Evolutionary conservation across 768 basidiomycete species (phyloP).

Genomic region (Tephrocybe sp.): DNA sequence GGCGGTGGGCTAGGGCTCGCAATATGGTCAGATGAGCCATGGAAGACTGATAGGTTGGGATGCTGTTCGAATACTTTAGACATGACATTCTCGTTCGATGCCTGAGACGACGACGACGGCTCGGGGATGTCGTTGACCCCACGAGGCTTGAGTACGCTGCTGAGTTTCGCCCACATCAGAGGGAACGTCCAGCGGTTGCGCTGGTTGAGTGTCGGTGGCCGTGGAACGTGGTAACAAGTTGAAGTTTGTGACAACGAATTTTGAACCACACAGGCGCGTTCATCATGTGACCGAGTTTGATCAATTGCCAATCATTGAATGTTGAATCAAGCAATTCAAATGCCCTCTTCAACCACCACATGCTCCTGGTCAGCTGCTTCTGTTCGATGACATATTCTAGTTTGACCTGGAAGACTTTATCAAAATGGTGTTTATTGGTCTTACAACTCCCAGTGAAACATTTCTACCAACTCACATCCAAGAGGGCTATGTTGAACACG

Average conservation of each 20-base stretch:
- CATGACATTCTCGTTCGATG: conserved; percentile 40
- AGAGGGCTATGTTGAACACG: too few relatives aligned
- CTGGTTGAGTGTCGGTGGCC: conserved; percentile 6
- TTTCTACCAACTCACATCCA: too few relatives aligned
- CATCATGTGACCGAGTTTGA: conserved; percentile 23
- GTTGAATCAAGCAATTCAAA: too few relatives aligned
- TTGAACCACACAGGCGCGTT: conserved; percentile 20
- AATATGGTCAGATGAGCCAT: conserved; percentile 31
- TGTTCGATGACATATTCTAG: too few relatives aligned
- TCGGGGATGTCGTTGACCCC: conserved; percentile 28
- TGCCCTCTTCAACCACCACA: background rate
- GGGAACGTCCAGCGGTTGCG: conserved; percentile 2
- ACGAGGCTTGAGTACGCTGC: conserved; percentile 49
- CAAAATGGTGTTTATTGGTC: too few relatives aligned
- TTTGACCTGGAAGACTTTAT: too few relatives aligned
- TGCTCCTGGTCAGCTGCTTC: background rate
- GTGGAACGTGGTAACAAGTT: conserved; percentile 13
- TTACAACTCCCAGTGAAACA: too few relatives aligned
- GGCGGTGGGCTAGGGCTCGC: conserved; percentile 39
- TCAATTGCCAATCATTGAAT: background rate
- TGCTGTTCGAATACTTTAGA: conserved; percentile 56
- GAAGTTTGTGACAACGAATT: conserved; percentile 11
- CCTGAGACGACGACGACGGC: conserved; percentile 18
- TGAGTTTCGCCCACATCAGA: conserved; percentile 63
- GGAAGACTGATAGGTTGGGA: conserved; percentile 59